Evolutionary conservation across 352 stramenopile species (phyloP).

Genomic region (Pilasporangium apinafurcum): DNA sequence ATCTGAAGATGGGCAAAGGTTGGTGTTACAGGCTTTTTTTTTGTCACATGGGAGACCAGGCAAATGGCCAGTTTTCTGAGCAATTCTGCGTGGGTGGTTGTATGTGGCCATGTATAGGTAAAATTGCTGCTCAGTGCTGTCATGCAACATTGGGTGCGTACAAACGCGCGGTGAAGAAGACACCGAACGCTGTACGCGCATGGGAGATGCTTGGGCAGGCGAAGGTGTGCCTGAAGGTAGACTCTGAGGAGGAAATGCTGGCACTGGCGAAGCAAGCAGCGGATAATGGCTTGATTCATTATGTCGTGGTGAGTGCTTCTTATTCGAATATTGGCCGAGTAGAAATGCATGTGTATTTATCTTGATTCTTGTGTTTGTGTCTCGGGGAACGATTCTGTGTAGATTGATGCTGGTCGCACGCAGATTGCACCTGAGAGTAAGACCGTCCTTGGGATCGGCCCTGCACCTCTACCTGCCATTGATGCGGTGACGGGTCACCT

Average conservation of each 20-base stretch:
- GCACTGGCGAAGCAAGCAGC: constrained; percentile 53
- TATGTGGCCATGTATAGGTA: constrained; percentile 24
- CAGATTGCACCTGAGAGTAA: constrained; percentile 84
- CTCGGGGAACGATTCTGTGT: background rate
- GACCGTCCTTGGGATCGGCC: constrained; percentile 79
- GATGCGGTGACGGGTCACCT: constrained; percentile 75
- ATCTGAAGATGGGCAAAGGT: constrained; percentile 96
- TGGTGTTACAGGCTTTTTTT: constrained; percentile 17
- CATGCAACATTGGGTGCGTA: constrained; percentile 93
- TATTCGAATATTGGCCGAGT: background rate
- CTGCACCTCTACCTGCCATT: constrained; percentile 57
- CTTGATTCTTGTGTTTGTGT: background rate
- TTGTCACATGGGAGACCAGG: too few relatives aligned
- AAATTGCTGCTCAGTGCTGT: constrained; percentile 84
- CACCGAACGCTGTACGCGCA: constrained; percentile 50
- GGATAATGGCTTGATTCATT: constrained; percentile 63
- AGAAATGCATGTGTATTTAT: background rate
- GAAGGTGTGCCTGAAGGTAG: constrained; percentile 83
- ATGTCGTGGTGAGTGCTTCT: constrained; percentile 55
- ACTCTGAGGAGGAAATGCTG: constrained; percentile 81
- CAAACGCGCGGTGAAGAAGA: constrained; percentile 86
- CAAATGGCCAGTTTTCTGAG: too few relatives aligned
- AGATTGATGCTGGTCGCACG: constrained; percentile 77
- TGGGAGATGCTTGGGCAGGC: constrained; percentile 84
- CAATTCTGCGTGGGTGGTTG: background rate